Evolutionary conservation across 208 protist species (phyloP).

Genomic region (Crithidia sp.): DNA sequence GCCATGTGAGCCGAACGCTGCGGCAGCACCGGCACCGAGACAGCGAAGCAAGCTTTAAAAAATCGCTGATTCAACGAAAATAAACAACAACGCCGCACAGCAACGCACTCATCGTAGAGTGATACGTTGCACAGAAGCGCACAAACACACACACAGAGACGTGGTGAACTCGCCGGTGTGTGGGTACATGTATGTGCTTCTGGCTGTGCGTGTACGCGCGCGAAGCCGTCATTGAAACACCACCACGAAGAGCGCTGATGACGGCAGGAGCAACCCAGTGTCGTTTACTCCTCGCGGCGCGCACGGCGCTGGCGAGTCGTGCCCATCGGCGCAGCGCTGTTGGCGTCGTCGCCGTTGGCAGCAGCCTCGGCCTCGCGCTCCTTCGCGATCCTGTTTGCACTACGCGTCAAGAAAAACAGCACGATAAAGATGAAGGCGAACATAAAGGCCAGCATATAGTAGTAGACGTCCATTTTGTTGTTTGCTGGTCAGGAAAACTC

Average conservation of each 20-base stretch:
- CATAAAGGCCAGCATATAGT: constrained; percentile 42
- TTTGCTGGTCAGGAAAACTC: too few species aligned
- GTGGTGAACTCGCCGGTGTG: too few species aligned
- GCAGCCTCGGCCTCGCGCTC: constrained; percentile 27
- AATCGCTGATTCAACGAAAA: too few species aligned
- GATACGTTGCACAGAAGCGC: too few species aligned
- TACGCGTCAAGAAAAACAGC: constrained; percentile 30
- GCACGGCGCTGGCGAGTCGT: constrained; percentile 30
- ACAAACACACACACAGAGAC: not conserved
- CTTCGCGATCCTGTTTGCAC: constrained; percentile 30
- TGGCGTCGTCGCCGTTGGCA: not conserved
- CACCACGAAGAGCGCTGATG: not conserved
- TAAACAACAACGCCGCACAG: too few species aligned
- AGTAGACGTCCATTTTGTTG: constrained; percentile 32
- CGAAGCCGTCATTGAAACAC: not conserved
- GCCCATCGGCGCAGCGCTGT: constrained; percentile 18
- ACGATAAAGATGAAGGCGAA: constrained; percentile 23
- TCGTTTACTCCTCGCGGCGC: constrained; percentile 32
- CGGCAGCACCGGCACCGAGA: too few species aligned
- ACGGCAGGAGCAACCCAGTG: not conserved
- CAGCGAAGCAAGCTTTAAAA: too few species aligned
- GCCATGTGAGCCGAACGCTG: too few species aligned
- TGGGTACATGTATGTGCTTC: too few species aligned
- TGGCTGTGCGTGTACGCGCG: too few species aligned
- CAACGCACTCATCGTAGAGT: too few species aligned